Evolutionary conservation across 1,139 yeast species (phyloP), one percentile per base, ranked within the genome.

Genomic region (Lodderomyces pseudojiufengensis): DNA sequence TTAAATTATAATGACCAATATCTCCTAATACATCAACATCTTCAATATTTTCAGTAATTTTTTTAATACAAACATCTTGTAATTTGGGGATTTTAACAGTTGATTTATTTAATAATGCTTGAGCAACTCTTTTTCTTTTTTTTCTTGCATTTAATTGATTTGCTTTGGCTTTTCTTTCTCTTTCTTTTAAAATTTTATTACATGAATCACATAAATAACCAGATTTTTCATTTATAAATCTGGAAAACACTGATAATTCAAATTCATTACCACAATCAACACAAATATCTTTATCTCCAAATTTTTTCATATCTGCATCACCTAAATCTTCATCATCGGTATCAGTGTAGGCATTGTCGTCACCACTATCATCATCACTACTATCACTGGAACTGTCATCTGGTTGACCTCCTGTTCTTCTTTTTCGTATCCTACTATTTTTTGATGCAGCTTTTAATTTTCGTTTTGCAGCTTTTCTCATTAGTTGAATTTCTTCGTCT

Each of bases 1-100:
- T 69, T 66, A 79, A 61, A 55, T 83, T 84, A 30, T 66, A 52
- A 29, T 70, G 64, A 1, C 95, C 95, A 46, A 87, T 81, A 45
- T 83, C 94, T 8, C 96, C 92, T 49, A 84, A 65, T 24, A 76
- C 78, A 35, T 87, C 92, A 38, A 84, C 85, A 37, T 81, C 82
- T 39, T 78, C 78, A 45, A 92, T 92, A 53, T 84, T 80, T 25
- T 70, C 69, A 4, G 92, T 79, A 33, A 92, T 83, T 24, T 73
- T 67, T 33, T 69, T 63, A 43, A 92, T 84, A 52, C 97, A 86
- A 24, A 84, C 55, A 47, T 88, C 96, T 55, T 88, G 97, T 30
- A 92, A 63, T 13, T 80, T 67, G 3, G 95, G 84, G 2, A 88
- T 62, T 35, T 64, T 67, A 21, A 75, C 78, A 18, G 76, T 78